Conservation (phyloP, 495 filamentous ascomycete genomes). For the Staphylotrichum longicolle region DNA sequence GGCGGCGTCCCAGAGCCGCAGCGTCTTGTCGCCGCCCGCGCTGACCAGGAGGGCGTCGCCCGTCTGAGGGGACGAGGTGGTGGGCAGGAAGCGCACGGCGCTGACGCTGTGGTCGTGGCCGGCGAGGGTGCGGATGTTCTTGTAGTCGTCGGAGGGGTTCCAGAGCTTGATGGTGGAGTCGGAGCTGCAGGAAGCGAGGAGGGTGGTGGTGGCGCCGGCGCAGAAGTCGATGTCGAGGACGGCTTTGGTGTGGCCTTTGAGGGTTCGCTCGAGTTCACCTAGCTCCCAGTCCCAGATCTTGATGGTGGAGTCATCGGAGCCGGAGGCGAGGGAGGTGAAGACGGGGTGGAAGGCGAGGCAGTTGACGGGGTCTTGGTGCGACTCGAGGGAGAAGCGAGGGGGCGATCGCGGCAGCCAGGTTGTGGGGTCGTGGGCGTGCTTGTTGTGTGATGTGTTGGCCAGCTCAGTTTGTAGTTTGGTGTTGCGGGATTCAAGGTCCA, state of each 20-base stretch:
- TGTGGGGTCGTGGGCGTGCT: constrained; percentile 76
- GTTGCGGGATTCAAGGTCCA: constrained; percentile 81
- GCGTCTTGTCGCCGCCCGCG: constrained; percentile 77
- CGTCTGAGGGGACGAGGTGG: constrained; percentile 60
- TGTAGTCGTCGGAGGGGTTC: constrained; percentile 92
- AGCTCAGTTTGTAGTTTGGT: constrained; percentile 72
- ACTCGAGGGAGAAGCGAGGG: constrained; percentile 76
- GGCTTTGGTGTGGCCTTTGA: constrained; percentile 89
- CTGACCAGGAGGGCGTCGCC: constrained; percentile 60
- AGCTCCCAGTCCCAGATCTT: constrained; percentile 99
- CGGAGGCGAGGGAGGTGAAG: constrained; percentile 87
- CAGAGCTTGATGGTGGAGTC: constrained; percentile 95
- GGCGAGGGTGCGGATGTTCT: constrained; percentile 86
- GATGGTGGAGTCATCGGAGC: constrained; percentile 79
- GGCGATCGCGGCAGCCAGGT: constrained; percentile 82
- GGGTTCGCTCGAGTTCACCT: constrained; percentile 84
- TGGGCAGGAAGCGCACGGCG: constrained; percentile 83
- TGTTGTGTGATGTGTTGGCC: constrained; percentile 65
- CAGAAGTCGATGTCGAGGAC: constrained; percentile 90
- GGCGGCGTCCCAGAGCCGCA: constrained; percentile 86
- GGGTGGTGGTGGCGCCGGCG: constrained; percentile 74
- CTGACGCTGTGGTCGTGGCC: constrained; percentile 93
- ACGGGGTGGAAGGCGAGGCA: constrained; percentile 92
- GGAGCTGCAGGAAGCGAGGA: constrained; percentile 85
- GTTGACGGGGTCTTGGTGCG: constrained; percentile 78